These are phyloP conservation scores for Pestalotiopsis sp. DNA, from an alignment of 2,329 filamentous ascomycete species.

Conservation along the genomic window DNA sequence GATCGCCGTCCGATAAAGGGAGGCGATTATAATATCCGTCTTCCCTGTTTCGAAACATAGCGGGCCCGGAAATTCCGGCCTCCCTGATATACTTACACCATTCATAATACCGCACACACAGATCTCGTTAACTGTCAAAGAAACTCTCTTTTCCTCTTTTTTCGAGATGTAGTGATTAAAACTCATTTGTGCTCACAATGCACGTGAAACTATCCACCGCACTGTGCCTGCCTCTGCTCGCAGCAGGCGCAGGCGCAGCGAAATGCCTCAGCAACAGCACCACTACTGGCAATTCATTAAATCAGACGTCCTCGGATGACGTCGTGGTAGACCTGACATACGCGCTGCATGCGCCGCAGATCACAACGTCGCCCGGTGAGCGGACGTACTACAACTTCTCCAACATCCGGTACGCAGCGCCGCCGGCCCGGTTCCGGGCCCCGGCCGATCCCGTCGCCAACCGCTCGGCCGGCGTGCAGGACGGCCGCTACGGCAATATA, in stretches of 20 bases:
- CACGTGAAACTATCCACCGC: neutral
- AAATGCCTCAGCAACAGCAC: neutral
- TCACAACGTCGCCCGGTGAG: conserved; percentile 2
- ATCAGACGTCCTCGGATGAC: neutral
- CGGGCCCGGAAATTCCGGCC: neutral
- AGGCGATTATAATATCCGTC: neutral
- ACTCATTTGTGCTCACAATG: neutral
- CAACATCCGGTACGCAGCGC: conserved; percentile 47
- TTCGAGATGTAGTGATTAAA: neutral
- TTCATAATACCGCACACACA: neutral
- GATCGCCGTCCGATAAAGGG: no score
- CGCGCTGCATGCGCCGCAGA: neutral
- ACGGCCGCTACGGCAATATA: neutral
- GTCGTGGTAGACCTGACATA: neutral
- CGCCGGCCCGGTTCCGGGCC: conserved; percentile 37
- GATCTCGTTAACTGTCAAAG: neutral
- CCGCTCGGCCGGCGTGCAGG: conserved; percentile 8
- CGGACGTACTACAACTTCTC: conserved; percentile 36
- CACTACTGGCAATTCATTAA: neutral
- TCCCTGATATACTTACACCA: neutral
- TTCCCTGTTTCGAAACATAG: neutral
- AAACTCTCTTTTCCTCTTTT: neutral
- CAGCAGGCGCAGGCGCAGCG: neutral
- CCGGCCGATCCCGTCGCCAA: conserved; percentile 2
- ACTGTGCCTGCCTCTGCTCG: neutral